Percentiles rank a stretch among this genome's conserved stretches.
phyloP scores from a whole-genome alignment of 78 protist genomes.

The Neovahlkampfia damariscottae region DNA sequence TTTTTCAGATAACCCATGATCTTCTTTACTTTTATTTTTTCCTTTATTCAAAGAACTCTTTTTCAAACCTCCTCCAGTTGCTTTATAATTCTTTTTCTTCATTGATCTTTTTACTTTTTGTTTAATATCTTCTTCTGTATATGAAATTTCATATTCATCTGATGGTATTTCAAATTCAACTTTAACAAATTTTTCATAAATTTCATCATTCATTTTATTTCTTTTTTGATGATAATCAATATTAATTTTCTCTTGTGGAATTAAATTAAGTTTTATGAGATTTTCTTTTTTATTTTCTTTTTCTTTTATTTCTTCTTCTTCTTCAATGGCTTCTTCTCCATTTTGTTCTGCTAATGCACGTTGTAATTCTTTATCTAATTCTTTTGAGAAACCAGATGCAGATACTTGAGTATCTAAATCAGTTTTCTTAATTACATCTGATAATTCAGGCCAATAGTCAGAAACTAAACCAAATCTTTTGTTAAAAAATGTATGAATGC shows the following conservation, averaged over 20 bases:
- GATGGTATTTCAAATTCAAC: neutral
- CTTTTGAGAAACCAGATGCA: slow-evolving; percentile 18
- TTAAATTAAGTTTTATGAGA: too few relatives aligned
- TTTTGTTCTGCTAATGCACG: neutral
- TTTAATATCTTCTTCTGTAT: neutral
- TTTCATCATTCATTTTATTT: too few relatives aligned
- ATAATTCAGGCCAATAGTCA: neutral
- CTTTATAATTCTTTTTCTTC: too few relatives aligned
- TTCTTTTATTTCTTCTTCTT: slow-evolving; percentile 9
- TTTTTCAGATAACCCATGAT: too few relatives aligned
- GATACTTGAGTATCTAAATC: slow-evolving; percentile 9
- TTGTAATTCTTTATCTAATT: neutral
- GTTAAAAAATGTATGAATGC: slow-evolving; percentile 64
- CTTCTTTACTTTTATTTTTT: too few relatives aligned
- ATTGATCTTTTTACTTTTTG: neutral
- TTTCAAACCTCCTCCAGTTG: too few relatives aligned
- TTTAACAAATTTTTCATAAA: too few relatives aligned
- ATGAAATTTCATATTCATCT: neutral
- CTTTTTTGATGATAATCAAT: neutral
- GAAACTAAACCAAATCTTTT: slow-evolving; percentile 27
- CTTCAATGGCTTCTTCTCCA: neutral
- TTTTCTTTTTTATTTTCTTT: neutral
- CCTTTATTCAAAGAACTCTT: too few relatives aligned
- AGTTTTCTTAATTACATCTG: neutral
- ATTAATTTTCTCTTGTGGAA: neutral